Conservation (phyloP, 2,329 filamentous ascomycete species). For the Colletotrichum somersetense region DNA sequence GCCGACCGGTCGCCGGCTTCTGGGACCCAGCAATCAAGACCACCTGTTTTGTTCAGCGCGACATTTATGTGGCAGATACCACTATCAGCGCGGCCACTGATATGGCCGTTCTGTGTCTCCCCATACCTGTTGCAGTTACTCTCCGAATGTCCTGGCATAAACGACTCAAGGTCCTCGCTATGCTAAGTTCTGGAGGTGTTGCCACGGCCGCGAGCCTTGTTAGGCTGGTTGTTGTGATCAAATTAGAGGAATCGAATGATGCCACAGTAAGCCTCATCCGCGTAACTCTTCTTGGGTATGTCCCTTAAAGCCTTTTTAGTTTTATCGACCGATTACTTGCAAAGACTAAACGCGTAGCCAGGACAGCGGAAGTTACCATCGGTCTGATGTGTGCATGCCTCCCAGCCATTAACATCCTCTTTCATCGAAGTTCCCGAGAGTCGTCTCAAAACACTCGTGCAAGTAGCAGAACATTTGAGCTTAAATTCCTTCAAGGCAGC, state of each 20-base stretch:
- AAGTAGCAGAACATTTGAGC: slow-evolving; percentile 5
- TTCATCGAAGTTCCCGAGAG: slow-evolving; percentile 4
- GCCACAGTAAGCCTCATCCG: slow-evolving; percentile 38
- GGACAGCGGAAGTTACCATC: slow-evolving; percentile 50
- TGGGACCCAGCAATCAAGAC: slow-evolving; percentile 50
- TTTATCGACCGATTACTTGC: neutral
- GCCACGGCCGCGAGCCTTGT: slow-evolving; percentile 50
- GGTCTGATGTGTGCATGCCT: slow-evolving; percentile 51
- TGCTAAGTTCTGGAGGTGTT: slow-evolving; percentile 50
- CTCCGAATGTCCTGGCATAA: slow-evolving; percentile 49
- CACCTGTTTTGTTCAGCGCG: slow-evolving; percentile 52
- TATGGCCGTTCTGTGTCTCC: slow-evolving; percentile 48
- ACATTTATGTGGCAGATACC: slow-evolving; percentile 50
- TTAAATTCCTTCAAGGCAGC: slow-evolving; percentile 35
- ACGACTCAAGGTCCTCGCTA: slow-evolving; percentile 48
- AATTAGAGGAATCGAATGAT: slow-evolving; percentile 45
- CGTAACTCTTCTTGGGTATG: slow-evolving; percentile 33
- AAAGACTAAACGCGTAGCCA: neutral
- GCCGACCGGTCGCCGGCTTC: slow-evolving; percentile 56
- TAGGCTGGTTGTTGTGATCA: slow-evolving; percentile 46
- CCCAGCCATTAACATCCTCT: slow-evolving; percentile 45
- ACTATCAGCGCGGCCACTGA: slow-evolving; percentile 51
- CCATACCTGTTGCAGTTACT: slow-evolving; percentile 50
- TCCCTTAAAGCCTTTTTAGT: slow-evolving; percentile 42
- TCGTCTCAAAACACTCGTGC: neutral